These are phyloP conservation scores for Trichomonas tenax DNA, from an alignment of 208 protist species.

Conservation along the genomic window DNA sequence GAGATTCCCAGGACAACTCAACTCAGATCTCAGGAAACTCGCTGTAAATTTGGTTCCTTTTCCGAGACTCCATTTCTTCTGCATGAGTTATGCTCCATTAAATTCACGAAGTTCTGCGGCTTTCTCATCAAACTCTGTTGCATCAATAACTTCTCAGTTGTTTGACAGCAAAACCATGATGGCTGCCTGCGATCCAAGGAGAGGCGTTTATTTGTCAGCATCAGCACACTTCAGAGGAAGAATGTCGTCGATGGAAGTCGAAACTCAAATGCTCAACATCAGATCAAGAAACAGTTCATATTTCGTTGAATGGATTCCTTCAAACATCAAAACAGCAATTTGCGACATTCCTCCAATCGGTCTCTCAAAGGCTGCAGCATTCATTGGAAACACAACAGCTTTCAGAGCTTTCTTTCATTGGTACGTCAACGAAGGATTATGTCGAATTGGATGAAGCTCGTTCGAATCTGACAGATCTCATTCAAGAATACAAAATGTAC, in stretches of 20 bases:
- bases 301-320: no score
- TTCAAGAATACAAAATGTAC: no score
- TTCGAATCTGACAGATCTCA: not conserved
- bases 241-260: no score
- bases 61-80: no score
- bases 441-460: constrained; percentile 55
- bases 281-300: no score
- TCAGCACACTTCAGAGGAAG: constrained; percentile 57
- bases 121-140: constrained; percentile 67
- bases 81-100: no score
- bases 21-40: no score
- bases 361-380: constrained; percentile 61
- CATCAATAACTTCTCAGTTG: constrained; percentile 85
- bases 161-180: constrained; percentile 93
- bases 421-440: constrained; percentile 57
- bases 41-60: no score
- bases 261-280: no score
- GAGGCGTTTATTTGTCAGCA: constrained; percentile 60
- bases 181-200: no score
- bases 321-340: constrained; percentile 71
- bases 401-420: constrained; percentile 69
- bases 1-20: no score
- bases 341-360: constrained; percentile 61
- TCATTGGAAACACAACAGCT: constrained; percentile 72
- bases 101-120: constrained; percentile 49